These are phyloP conservation scores for Blastobotrys illinoisensis DNA, from an alignment of 1,139 yeast species.

Conservation along the genomic window DNA sequence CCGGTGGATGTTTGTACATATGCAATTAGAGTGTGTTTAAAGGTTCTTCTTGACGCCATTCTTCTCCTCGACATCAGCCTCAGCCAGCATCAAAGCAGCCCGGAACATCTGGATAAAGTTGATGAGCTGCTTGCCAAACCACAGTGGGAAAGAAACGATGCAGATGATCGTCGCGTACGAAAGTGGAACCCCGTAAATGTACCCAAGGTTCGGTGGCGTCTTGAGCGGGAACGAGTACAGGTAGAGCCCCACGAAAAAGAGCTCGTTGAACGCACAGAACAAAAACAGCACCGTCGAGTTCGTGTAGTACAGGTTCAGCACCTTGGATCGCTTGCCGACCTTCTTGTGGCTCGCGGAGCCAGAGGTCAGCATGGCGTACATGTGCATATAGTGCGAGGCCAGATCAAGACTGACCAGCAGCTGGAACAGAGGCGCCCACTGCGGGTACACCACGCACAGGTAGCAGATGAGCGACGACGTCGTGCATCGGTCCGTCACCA, in stretches of 20 bases:
- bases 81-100: conserved; percentile 80
- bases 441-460: conserved; percentile 75
- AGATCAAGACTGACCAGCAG: conserved; percentile 78
- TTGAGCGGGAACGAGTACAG: conserved; percentile 58
- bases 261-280: conserved; percentile 89
- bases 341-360: conserved; percentile 84
- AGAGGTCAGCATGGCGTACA: conserved; percentile 84
- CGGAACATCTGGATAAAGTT: conserved; percentile 82
- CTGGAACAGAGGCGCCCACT: conserved; percentile 68
- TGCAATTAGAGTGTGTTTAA: neutral
- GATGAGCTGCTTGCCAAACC: conserved; percentile 87
- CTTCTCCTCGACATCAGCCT: conserved; percentile 64
- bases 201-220: conserved; percentile 38
- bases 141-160: conserved; percentile 70
- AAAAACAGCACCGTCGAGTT: conserved; percentile 75
- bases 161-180: conserved; percentile 67
- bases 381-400: conserved; percentile 96
- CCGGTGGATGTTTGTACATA: neutral
- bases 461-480: conserved; percentile 87
- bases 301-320: conserved; percentile 80
- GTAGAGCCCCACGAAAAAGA: conserved; percentile 86
- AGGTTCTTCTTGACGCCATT: neutral
- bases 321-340: conserved; percentile 66
- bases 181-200: conserved; percentile 39
- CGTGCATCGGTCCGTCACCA: conserved; percentile 98